Evolutionary conservation across 768 basidiomycete genomes (phyloP).

Genomic region (Coprinopsis cinerea): DNA sequence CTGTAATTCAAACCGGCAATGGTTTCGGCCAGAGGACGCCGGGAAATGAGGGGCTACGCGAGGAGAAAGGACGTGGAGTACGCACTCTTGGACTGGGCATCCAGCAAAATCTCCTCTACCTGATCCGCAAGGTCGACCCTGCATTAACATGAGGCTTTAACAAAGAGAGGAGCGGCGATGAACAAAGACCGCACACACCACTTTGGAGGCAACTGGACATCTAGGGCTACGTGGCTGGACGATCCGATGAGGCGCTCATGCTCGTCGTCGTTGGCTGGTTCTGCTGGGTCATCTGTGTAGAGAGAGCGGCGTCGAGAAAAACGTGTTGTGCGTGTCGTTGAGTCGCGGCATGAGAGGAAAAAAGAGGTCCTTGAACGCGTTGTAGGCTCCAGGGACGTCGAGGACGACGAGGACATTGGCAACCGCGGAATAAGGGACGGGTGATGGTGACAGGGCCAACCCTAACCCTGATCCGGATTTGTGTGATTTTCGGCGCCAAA

Average conservation of each 20-base stretch:
- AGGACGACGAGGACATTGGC: conserved; percentile 16
- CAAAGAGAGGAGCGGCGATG: conserved; percentile 14
- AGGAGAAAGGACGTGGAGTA: conserved; percentile 15
- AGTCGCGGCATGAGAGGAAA: conserved; percentile 91
- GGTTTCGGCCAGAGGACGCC: conserved; percentile 5
- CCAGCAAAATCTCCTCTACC: conserved; percentile 72
- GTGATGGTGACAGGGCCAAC: too few species aligned
- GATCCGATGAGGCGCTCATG: conserved; percentile 65
- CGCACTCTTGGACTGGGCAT: conserved; percentile 70
- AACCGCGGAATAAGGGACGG: neutral
- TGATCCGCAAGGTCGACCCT: conserved; percentile 94
- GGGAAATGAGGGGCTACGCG: conserved; percentile 15
- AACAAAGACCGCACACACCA: conserved; percentile 53
- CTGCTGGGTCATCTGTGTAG: conserved; percentile 41
- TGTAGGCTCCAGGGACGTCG: conserved; percentile 29
- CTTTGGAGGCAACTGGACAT: conserved; percentile 74
- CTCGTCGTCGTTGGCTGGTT: conserved; percentile 43
- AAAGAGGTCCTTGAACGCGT: conserved; percentile 87
- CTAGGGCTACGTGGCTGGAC: conserved; percentile 39
- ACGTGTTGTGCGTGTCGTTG: conserved; percentile 42
- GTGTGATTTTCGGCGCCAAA: too few species aligned
- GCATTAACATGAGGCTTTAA: conserved; percentile 18
- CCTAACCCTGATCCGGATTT: too few species aligned
- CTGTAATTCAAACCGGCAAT: conserved; percentile 35
- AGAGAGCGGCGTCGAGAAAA: conserved; percentile 31